Conservation (phyloP, 495 filamentous ascomycete species). For the Articulospora tetracladia region DNA sequence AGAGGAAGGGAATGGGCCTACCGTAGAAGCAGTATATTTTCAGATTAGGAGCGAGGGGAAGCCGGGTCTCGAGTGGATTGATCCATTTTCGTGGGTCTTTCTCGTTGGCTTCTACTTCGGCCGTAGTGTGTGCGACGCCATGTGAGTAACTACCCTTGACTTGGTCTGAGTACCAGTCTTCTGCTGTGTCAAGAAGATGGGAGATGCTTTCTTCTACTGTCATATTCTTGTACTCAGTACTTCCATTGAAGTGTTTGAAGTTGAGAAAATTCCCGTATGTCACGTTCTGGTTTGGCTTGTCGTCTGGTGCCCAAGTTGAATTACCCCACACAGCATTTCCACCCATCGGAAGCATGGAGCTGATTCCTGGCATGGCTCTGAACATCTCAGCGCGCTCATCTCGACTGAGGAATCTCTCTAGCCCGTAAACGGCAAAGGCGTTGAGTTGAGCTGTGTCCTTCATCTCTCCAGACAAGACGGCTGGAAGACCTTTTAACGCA, state of each 20-base stretch:
- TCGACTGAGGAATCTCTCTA: slow-evolving; percentile 90
- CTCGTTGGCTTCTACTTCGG: slow-evolving; percentile 86
- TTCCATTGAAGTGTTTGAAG: slow-evolving; percentile 62
- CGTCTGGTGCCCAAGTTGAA: slow-evolving; percentile 83
- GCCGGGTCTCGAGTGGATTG: slow-evolving; percentile 87
- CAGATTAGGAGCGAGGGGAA: slow-evolving; percentile 83
- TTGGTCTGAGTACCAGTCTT: slow-evolving; percentile 79
- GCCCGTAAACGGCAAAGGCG: slow-evolving; percentile 93
- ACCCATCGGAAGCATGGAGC: slow-evolving; percentile 95
- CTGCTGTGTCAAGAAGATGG: slow-evolving; percentile 72
- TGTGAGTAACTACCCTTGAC: slow-evolving; percentile 75
- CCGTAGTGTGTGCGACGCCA: slow-evolving; percentile 76
- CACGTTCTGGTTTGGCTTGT: slow-evolving; percentile 63
- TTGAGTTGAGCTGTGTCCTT: slow-evolving; percentile 96
- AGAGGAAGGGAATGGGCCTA: slow-evolving; percentile 7
- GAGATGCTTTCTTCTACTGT: slow-evolving; percentile 73
- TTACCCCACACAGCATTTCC: slow-evolving; percentile 95
- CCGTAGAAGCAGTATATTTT: slow-evolving; percentile 98
- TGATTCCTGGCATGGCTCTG: slow-evolving; percentile 93
- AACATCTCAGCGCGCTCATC: slow-evolving; percentile 92
- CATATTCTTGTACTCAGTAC: slow-evolving; percentile 63
- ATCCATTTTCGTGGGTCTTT: slow-evolving; percentile 81
- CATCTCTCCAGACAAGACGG: slow-evolving; percentile 95
- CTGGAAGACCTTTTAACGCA: slow-evolving; percentile 86
- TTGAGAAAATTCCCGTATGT: slow-evolving; percentile 82